Evolutionary conservation across 768 basidiomycete genomes (phyloP).

Genomic region (Suillus subluteus): DNA sequence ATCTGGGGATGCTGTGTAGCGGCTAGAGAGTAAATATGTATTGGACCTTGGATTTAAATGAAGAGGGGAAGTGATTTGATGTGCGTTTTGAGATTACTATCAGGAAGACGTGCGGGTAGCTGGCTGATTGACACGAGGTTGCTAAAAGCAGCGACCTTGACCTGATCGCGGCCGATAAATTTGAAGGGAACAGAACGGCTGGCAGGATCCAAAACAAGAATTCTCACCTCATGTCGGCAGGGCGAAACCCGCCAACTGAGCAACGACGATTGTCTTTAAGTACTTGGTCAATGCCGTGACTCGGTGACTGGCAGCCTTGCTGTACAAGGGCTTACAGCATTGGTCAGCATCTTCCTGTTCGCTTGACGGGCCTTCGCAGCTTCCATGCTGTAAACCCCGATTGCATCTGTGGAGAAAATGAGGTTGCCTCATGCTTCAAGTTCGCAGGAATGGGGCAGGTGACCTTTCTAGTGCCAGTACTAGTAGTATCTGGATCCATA

Average conservation of each 20-base stretch:
- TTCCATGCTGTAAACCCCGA: conserved; percentile 16
- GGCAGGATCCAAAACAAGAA: conserved; percentile 20
- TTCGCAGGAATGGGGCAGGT: conserved; percentile 13
- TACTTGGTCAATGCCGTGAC: neutral
- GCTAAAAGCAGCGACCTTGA: conserved; percentile 32
- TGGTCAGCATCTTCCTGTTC: neutral
- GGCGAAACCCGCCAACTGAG: neutral
- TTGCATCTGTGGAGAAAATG: conserved; percentile 25
- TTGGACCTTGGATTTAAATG: conserved; percentile 19
- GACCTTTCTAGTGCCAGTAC: neutral
- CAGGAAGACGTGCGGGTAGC: conserved; percentile 27
- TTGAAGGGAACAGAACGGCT: conserved; percentile 12
- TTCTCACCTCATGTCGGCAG: conserved; percentile 8
- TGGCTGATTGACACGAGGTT: conserved; percentile 39
- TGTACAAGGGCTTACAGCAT: conserved; percentile 8
- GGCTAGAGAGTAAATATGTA: conserved; percentile 20
- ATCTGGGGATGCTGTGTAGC: conserved; percentile 22
- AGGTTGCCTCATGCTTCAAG: conserved; percentile 31
- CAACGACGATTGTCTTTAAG: neutral
- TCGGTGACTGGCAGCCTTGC: neutral
- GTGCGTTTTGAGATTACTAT: conserved; percentile 35
- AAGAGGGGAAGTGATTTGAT: conserved; percentile 27
- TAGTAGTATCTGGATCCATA: neutral
- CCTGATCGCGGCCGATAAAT: conserved; percentile 22
- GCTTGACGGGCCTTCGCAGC: conserved; percentile 7